These are phyloP conservation scores for Aspergillus fischeri DNA, from an alignment of 2,329 filamentous ascomycete species.

Conservation along the genomic window DNA sequence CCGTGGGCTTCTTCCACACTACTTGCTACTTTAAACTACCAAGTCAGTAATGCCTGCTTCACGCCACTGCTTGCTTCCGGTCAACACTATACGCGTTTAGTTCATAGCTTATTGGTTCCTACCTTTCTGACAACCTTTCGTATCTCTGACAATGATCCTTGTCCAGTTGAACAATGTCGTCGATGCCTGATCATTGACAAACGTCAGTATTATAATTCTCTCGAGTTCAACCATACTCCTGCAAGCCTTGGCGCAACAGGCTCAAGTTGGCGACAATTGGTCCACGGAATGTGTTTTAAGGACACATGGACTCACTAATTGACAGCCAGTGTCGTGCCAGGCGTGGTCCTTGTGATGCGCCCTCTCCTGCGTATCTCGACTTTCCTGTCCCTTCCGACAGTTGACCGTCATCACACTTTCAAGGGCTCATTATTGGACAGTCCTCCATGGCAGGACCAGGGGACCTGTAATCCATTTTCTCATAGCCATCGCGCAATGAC, in stretches of 20 bases:
- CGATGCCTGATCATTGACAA: constrained; percentile 11
- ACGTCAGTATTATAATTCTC: constrained; percentile 22
- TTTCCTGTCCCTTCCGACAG: neutral
- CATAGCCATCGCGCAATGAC: constrained; percentile 11
- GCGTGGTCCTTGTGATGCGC: neutral
- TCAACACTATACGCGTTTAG: too few species aligned
- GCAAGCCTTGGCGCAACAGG: neutral
- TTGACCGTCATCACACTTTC: neutral
- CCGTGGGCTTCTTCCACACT: too few species aligned
- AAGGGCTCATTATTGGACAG: neutral
- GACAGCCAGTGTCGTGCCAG: neutral
- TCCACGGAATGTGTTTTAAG: constrained; percentile 9
- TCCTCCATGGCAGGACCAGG: neutral
- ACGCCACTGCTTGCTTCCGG: too few species aligned
- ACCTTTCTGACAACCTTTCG: neutral
- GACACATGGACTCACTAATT: neutral
- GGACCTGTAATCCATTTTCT: neutral
- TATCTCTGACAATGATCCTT: neutral
- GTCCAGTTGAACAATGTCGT: neutral
- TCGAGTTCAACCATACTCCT: neutral
- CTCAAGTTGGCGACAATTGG: constrained; percentile 8
- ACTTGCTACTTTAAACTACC: too few species aligned
- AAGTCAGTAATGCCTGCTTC: too few species aligned
- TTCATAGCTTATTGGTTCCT: neutral
- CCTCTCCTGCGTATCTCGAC: neutral